Percentiles rank a stretch among this genome's conserved stretches.
These are phyloP conservation scores for Furcasterigmium furcatum DNA, from an alignment of 2,329 filamentous ascomycete species.

Conservation along the genomic window DNA sequence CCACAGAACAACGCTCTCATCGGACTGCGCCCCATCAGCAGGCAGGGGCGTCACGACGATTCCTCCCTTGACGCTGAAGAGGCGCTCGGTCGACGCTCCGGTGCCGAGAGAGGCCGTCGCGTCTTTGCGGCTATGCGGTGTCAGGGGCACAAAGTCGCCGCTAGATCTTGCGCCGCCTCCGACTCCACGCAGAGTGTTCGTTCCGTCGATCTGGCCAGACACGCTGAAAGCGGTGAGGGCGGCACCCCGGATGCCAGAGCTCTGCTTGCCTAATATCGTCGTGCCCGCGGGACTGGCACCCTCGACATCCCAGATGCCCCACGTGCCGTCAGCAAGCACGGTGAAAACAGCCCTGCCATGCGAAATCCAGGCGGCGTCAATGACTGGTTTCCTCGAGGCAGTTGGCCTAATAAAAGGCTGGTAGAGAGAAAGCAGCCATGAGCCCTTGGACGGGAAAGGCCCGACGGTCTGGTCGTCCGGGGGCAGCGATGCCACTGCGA, in stretches of 20 bases:
- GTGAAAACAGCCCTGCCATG: slow-evolving; percentile 57
- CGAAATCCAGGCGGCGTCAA: slow-evolving; percentile 60
- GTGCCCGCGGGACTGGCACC: slow-evolving; percentile 47
- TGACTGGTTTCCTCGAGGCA: slow-evolving; percentile 53
- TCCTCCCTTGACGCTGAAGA: slow-evolving; percentile 49
- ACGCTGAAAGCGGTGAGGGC: slow-evolving; percentile 56
- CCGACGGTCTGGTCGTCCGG: slow-evolving; percentile 48
- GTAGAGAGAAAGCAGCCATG: slow-evolving; percentile 63
- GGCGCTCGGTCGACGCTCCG: slow-evolving; percentile 42
- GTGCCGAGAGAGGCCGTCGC: slow-evolving; percentile 42
- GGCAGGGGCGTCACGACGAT: slow-evolving; percentile 46
- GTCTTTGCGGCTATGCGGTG: slow-evolving; percentile 56
- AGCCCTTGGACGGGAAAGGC: slow-evolving; percentile 54
- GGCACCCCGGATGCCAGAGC: slow-evolving; percentile 51
- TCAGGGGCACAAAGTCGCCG: slow-evolving; percentile 61
- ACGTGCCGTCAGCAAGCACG: slow-evolving; percentile 60
- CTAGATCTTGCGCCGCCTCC: slow-evolving; percentile 30
- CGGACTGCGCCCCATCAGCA: slow-evolving; percentile 32
- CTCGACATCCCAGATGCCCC: slow-evolving; percentile 67
- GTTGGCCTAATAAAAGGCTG: slow-evolving; percentile 49
- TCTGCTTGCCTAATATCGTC: slow-evolving; percentile 45
- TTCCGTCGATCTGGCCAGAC: slow-evolving; percentile 59
- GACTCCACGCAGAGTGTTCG: slow-evolving; percentile 47
- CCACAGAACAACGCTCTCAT: slow-evolving; percentile 56
- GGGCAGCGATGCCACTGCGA: slow-evolving; percentile 47